Conservation (phyloP, 1,284 basidiomycete genomes). For the Amylostereum areolatum region DNA sequence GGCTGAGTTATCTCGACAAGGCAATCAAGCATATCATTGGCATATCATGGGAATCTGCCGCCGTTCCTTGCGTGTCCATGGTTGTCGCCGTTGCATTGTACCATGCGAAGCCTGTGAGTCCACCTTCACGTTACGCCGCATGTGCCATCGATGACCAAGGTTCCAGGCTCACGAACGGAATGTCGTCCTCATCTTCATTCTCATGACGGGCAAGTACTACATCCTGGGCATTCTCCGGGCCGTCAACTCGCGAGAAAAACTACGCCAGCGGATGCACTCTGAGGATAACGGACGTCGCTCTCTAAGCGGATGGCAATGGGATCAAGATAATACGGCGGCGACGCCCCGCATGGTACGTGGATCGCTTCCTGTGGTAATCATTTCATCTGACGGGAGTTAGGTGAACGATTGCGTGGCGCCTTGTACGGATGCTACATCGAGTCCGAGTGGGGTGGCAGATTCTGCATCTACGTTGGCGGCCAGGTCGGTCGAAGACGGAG, state of each 20-base stretch:
- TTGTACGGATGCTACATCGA: no score
- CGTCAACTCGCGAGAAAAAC: constrained; percentile 35
- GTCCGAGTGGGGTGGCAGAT: no score
- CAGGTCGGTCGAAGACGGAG: no score
- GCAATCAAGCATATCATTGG: constrained; percentile 36
- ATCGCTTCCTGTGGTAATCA: no score
- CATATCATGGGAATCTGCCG: constrained; percentile 44
- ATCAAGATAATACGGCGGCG: constrained; percentile 4
- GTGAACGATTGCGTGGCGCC: neutral
- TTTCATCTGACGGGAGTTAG: neutral
- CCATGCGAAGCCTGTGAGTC: constrained; percentile 30
- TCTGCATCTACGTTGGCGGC: no score
- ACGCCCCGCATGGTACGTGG: neutral
- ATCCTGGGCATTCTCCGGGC: constrained; percentile 40
- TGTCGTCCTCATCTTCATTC: constrained; percentile 40
- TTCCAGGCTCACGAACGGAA: constrained; percentile 28
- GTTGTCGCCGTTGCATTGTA: constrained; percentile 35
- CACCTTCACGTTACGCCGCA: neutral
- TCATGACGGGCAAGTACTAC: constrained; percentile 47
- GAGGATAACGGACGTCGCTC: constrained; percentile 33
- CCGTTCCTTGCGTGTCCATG: constrained; percentile 38
- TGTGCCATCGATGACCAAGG: neutral
- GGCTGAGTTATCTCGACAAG: constrained; percentile 34
- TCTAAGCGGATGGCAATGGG: constrained; percentile 26
- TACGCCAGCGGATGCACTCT: constrained; percentile 35